A percentile compares a stretch with the other conserved stretches of the same genome.
phyloP scores from a whole-genome alignment of 2,329 filamentous ascomycete species.

The Neospermospora avenae region DNA sequence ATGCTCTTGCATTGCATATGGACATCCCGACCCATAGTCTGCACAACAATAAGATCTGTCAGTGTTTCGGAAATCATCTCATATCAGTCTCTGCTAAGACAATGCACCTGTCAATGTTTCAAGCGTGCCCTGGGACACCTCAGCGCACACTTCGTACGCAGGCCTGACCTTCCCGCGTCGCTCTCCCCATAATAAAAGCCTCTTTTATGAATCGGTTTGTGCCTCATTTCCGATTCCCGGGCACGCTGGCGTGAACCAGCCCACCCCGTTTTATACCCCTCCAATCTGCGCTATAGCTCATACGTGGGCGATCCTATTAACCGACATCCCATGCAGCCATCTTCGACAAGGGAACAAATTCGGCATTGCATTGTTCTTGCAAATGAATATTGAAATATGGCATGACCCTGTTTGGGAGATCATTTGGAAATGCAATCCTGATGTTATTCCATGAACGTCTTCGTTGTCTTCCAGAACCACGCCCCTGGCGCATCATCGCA shows the following conservation, averaged over 20 bases:
- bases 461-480: not conserved
- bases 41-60: constrained; percentile 9
- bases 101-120: constrained; percentile 11
- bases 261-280: constrained; percentile 1
- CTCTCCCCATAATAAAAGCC: not conserved
- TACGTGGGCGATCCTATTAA: not conserved
- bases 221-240: not conserved
- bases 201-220: not conserved
- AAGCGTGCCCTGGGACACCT: not conserved
- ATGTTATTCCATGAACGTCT: not conserved
- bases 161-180: not conserved
- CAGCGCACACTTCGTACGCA: not conserved
- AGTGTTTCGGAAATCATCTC: constrained; percentile 21
- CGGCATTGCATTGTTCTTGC: not conserved
- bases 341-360: not conserved
- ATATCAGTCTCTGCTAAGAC: constrained; percentile 13
- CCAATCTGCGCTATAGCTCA: not conserved
- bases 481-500: not conserved
- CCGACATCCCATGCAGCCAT: not conserved
- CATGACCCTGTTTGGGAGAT: constrained; percentile 4
- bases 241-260: not conserved
- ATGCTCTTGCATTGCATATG: constrained; percentile 9
- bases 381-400: not conserved
- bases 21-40: not conserved
- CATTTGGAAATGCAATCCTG: not conserved